Evolutionary conservation across 2,329 filamentous ascomycete species (phyloP).

Genomic region (Diplodia sapinea): DNA sequence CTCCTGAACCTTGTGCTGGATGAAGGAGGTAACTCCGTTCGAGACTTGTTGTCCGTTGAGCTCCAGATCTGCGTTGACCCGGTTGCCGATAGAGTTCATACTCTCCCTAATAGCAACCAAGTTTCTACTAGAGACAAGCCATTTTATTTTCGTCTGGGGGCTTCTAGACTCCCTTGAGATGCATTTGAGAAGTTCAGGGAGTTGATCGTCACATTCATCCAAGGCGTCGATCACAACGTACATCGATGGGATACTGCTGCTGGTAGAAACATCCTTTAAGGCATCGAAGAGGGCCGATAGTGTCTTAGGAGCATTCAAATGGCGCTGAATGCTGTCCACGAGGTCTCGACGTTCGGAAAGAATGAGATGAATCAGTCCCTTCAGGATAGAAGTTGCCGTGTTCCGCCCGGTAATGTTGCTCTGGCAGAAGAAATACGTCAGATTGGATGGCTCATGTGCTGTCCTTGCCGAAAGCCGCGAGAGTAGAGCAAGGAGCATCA

Average conservation of each 20-base stretch:
- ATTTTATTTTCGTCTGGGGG: neutral
- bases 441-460: too few species aligned
- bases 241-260: constrained; percentile 34
- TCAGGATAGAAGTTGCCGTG: constrained; percentile 37
- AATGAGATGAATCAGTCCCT: constrained; percentile 34
- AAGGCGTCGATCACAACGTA: constrained; percentile 42
- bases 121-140: neutral
- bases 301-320: constrained; percentile 34
- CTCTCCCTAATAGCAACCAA: constrained; percentile 34
- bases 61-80: constrained; percentile 36
- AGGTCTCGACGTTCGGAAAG: too few species aligned
- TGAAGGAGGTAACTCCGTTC: constrained; percentile 47
- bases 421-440: constrained; percentile 38
- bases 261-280: too few species aligned
- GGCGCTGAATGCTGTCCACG: constrained; percentile 31
- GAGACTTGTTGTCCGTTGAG: constrained; percentile 46
- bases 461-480: too few species aligned
- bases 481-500: constrained; percentile 35
- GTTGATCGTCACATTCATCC: constrained; percentile 38
- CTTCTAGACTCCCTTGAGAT: neutral
- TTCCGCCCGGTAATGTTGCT: constrained; percentile 38
- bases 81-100: constrained; percentile 32
- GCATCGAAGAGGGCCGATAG: too few species aligned
- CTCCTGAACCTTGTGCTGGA: constrained; percentile 38
- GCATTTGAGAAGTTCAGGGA: neutral